phyloP scores from a whole-genome alignment of 805 yeast genomes.

The Zygotorulaspora sp. region DNA sequence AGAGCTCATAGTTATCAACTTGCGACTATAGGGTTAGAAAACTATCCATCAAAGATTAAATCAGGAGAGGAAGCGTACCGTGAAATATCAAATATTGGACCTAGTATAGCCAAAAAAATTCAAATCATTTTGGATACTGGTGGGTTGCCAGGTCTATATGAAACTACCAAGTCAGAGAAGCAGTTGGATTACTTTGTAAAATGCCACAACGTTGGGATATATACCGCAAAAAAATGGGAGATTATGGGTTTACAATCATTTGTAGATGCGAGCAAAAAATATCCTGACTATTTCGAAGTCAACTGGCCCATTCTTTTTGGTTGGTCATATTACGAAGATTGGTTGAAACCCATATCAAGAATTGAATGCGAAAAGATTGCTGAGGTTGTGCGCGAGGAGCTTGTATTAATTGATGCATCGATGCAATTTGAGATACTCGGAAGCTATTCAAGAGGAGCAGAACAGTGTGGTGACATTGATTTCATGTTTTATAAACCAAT shows the following conservation, averaged over 20 bases:
- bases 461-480: constrained; percentile 32
- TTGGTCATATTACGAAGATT: constrained; percentile 33
- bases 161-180: constrained; percentile 14
- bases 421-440: constrained; percentile 30
- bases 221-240: constrained; percentile 28
- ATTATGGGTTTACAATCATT: constrained; percentile 19
- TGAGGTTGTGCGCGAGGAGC: constrained; percentile 14
- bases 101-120: constrained; percentile 32
- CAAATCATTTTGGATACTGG: constrained; percentile 27
- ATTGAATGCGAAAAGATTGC: constrained; percentile 26
- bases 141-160: constrained; percentile 22
- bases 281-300: constrained; percentile 15
- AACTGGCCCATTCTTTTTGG: constrained; percentile 34
- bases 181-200: constrained; percentile 25
- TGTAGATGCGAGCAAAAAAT: constrained; percentile 17
- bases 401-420: constrained; percentile 18
- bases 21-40: constrained; percentile 24
- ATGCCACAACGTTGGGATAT: constrained; percentile 31
- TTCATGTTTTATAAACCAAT: constrained; percentile 26
- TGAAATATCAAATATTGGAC: constrained; percentile 24
- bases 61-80: constrained; percentile 28
- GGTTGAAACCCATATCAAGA: constrained; percentile 26
- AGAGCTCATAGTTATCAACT: constrained; percentile 29
- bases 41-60: constrained; percentile 18
- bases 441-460: constrained; percentile 28